Evolutionary conservation across 2,329 filamentous ascomycete species (phyloP), one percentile per base, ranked within the genome.

Genomic region (Ramularia endophylla): DNA sequence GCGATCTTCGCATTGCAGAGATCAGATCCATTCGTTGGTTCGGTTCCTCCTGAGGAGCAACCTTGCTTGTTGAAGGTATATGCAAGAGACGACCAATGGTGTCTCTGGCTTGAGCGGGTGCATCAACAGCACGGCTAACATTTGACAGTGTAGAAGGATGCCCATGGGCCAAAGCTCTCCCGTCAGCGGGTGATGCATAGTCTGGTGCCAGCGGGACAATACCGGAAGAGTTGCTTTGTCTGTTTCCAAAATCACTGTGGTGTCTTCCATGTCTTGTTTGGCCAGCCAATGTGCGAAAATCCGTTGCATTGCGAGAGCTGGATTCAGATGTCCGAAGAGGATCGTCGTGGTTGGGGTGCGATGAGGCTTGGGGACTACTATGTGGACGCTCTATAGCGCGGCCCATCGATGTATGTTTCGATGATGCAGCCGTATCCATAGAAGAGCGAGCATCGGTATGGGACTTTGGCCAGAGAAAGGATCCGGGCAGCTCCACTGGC

Each of bases 1-100:
- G 65, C 9, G 65, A 61, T 17, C 49, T 51, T 33, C 59, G 58
- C 40, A 69, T 48, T 38, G 50, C 56, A 8, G 52, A 44, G 32
- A 68, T 63, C 35, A 67, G 64, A 2, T 56, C 46, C 15, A 54
- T 27, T 4, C 40, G 36, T 20, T 19, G 27, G n/a, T 8, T 25
- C 22, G 22, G 22, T 6, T 25, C 22, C 6, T 25, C 6, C 6
- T 6, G 11, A 11, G 22, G 22, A 25, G 6, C 11, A 11, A 11
- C 11, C 39, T 20, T 15, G 7, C 36, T n/a, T n/a, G n/a, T n/a
- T n/a, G n/a, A n/a, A n/a, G n/a, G n/a, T n/a, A n/a, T n/a, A n/a
- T n/a, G n/a, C n/a, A n/a, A n/a, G n/a, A n/a, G n/a, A n/a, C n/a
- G n/a, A n/a, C n/a, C n/a, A n/a, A n/a, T n/a, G n/a, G n/a, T n/a